Base-by-base conservation (phyloP, 2,329 filamentous ascomycete species). In the Aureobasidium mangrovei region DNA sequence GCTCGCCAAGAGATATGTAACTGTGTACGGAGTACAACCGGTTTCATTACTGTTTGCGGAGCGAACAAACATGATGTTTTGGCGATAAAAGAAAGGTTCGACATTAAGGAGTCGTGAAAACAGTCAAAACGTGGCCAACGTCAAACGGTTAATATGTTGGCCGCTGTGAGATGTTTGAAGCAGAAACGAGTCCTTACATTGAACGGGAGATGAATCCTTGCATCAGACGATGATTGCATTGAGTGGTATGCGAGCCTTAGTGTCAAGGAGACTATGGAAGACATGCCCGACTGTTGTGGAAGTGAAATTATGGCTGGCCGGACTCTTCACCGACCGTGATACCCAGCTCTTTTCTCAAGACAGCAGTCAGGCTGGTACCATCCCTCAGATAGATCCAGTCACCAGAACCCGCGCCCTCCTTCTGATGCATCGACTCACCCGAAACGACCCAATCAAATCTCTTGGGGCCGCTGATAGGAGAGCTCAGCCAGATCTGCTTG, bases 401-500 rank as follows among this genome's bases (percentile, higher is more conserved):
- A 31, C 88, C 88, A 7, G 69, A 67, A 2, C 78, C 84, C 2
- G 83, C 85, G 32, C 84, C 89, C 69, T 91, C 85, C 73, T 94
- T 94, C 66, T 89, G 79, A 63, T 83, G 72, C 75, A 90, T 86
- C 32, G 80, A 77, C 63, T 93, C 88, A 56, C 84, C 82, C 44
- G 75, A 63, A 48, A 91, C 69, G 54, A 95, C 86, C 80, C 88
- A 98, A 70, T 97, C 91, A 74, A 85, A 98, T 56, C 91, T 84
- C 73, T 96, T 96, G 10, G 93, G 93, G 0, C 93, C 93, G 4
- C 88, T 91, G 53, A 89, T 76, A 3, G 93, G 93, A 41, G 89
- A 95, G 36, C 88, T 93, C 43, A 97, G 82, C 93, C 93, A 98
- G 66, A 98, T 95, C 65, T 85, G 93, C 76, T 90, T 93, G 77